Evolutionary conservation across 2,329 filamentous ascomycete genomes (phyloP), one percentile per base, ranked within the genome.

Genomic region (Cladosporium sp.): DNA sequence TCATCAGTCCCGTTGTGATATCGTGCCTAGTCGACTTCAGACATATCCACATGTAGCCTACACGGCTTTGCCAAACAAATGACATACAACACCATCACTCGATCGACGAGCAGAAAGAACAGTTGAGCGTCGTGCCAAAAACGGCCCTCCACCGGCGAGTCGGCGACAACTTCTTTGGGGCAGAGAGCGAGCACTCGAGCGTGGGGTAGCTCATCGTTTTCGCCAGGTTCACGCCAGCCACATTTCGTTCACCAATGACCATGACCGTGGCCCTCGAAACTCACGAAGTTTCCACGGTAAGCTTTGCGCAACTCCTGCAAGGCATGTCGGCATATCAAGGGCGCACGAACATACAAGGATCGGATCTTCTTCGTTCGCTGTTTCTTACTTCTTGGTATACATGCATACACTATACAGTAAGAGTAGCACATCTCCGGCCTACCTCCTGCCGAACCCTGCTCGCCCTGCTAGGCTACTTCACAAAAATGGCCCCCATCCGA

Each of bases 181-280:
- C 23, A 25, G 48, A 23, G 23, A 51, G 23, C n/a, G n/a, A n/a
- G n/a, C n/a, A n/a, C n/a, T n/a, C n/a, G 18, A 39, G 54, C 54
- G 54, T 57, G 54, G 54, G 54, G 54, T 57, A 57, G 28, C 54
- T 57, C 54, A 57, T 57, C 54, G 54, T 32, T 39, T 36, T 54
- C 21, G 8, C 36, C 39, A 21, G 39, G 18, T 51, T 51, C 48
- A 14, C 48, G 28, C 32, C 54, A 36, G 54, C 54, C 54, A 57
- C 51, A 30, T 32, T 54, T 23, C 28, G 18, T 54, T 46, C 39
- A 21, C 18, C 39, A 46, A 11, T 6, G n/a, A 21, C 39, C 39
- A 46, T 13, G 39, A 46, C 39, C 39, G 39, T 46, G 39, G 18
- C 39, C 39, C 39, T 21, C 39, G 39, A 46, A 46, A 46, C 18